Conservation (phyloP, 441 rosid genomes). For the Corymbia calophylla region DNA sequence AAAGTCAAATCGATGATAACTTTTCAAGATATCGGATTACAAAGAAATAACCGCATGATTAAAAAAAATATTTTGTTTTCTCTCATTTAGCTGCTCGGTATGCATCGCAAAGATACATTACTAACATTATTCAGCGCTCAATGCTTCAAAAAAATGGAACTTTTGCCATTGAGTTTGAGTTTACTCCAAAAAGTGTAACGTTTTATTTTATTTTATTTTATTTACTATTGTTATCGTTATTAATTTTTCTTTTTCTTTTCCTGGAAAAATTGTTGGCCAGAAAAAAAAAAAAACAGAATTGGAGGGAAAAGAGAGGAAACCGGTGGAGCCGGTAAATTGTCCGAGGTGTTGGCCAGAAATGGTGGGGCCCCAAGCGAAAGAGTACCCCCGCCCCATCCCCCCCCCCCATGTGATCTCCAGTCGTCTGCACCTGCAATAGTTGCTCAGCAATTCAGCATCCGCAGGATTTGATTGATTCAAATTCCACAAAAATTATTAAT, state of each 20-base stretch:
- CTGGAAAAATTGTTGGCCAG: background rate
- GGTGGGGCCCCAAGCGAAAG: background rate
- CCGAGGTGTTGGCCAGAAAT: background rate
- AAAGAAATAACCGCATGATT: too few relatives aligned
- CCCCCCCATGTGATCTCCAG: background rate
- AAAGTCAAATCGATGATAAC: background rate
- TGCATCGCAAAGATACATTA: rapidly evolving
- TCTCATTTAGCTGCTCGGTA: background rate
- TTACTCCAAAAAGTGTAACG: background rate
- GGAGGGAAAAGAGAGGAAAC: background rate
- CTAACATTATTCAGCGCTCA: background rate
- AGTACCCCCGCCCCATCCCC: background rate
- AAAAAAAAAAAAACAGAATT: background rate
- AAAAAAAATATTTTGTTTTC: background rate
- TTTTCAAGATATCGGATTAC: rapidly evolving
- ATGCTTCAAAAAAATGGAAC: background rate
- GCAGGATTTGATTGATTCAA: background rate
- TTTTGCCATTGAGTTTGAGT: background rate
- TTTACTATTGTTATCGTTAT: background rate
- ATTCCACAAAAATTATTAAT: background rate
- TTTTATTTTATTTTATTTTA: too few relatives aligned
- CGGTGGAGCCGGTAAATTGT: constrained; percentile 5
- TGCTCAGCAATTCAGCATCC: background rate
- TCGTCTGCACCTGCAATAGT: background rate
- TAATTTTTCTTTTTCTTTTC: background rate